Evolutionary conservation across 306 rosid genomes (phyloP).

Genomic region (Vigna nakashimae): DNA sequence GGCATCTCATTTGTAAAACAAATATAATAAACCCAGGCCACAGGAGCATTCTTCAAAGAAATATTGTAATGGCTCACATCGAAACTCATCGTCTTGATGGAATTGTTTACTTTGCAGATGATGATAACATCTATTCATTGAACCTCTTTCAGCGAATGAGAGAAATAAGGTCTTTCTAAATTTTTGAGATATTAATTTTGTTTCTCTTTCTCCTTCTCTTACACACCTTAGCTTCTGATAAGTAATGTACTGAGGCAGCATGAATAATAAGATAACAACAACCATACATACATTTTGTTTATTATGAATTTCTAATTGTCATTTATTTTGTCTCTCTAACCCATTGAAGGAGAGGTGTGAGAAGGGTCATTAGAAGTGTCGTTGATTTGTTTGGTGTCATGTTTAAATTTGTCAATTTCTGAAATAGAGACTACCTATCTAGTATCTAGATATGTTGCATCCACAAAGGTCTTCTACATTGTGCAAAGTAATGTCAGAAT

Average conservation of each 20-base stretch:
- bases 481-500: slow-evolving; percentile 16
- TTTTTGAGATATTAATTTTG: slow-evolving; percentile 27
- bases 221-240: slow-evolving; percentile 11
- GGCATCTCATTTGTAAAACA: slow-evolving; percentile 75
- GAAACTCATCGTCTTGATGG: slow-evolving; percentile 93
- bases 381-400: not conserved
- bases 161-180: slow-evolving; percentile 71
- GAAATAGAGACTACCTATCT: slow-evolving; percentile 1
- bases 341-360: slow-evolving; percentile 12
- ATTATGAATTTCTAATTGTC: not conserved
- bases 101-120: slow-evolving; percentile 86
- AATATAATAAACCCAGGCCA: slow-evolving; percentile 64
- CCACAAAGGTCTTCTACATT: slow-evolving; percentile 16
- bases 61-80: slow-evolving; percentile 77
- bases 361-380: slow-evolving; percentile 25
- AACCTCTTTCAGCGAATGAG: slow-evolving; percentile 84
- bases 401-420: slow-evolving; percentile 21
- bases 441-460: not conserved
- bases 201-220: slow-evolving; percentile 32
- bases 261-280: not conserved
- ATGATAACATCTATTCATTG: slow-evolving; percentile 61
- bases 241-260: not conserved
- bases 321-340: slow-evolving; percentile 1
- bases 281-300: not conserved
- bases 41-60: slow-evolving; percentile 70